A percentile compares a stretch with the other conserved stretches of the same genome.
These are phyloP conservation scores for Populus trichocarpa DNA, from an alignment of 441 rosid species.

Conservation along the genomic window DNA sequence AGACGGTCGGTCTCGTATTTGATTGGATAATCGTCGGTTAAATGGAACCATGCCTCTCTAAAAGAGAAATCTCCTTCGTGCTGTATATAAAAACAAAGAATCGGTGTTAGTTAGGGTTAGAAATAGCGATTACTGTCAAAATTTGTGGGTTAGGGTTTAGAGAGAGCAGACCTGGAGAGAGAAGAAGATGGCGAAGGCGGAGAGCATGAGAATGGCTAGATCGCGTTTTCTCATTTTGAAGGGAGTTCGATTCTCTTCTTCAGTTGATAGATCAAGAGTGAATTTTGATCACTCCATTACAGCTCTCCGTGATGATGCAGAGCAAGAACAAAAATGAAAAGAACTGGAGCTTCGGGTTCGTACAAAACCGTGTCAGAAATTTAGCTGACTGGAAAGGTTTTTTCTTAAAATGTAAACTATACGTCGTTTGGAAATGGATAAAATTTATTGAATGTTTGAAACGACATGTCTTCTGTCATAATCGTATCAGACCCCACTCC, in stretches of 20 bases:
- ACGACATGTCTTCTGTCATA: too few relatives aligned
- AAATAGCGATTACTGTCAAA: neutral
- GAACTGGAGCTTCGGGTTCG: neutral
- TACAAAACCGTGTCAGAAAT: neutral
- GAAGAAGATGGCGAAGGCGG: constrained; percentile 95
- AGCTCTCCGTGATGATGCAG: too few relatives aligned
- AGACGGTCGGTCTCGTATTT: constrained; percentile 89
- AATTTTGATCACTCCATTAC: too few relatives aligned
- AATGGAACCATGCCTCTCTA: constrained; percentile 90
- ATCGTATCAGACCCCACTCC: too few relatives aligned
- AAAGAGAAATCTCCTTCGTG: constrained; percentile 99
- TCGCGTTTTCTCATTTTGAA: constrained; percentile 89
- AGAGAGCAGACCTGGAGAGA: constrained; percentile 63
- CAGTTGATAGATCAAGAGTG: neutral
- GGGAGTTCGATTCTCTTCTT: neutral
- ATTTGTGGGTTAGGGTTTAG: constrained; percentile 9
- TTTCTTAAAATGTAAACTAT: too few relatives aligned
- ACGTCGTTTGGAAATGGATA: too few relatives aligned
- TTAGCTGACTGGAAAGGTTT: neutral
- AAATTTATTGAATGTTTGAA: too few relatives aligned
- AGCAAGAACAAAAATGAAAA: too few relatives aligned
- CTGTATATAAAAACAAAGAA: constrained; percentile 24
- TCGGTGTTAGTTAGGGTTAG: neutral
- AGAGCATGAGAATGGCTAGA: constrained; percentile 93
- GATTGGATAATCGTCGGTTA: constrained; percentile 82